Evolutionary conservation across 345 rosid genomes (phyloP).

Genomic region (Citrus trifoliata): DNA sequence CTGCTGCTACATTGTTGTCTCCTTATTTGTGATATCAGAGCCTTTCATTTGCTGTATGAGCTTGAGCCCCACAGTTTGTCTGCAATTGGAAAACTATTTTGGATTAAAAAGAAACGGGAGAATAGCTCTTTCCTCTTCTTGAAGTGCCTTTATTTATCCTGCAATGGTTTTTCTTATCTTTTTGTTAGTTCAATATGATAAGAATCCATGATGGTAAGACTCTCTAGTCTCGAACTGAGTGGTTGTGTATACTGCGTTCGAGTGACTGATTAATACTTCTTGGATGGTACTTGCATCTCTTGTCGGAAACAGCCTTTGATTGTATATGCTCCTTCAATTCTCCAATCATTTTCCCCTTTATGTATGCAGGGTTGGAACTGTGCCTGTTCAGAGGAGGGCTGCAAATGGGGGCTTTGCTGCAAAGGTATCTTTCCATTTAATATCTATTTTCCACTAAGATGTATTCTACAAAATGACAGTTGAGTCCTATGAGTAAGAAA

Average conservation of each 20-base stretch:
- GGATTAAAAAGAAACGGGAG: conserved; percentile 14
- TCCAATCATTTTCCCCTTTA: conserved; percentile 6
- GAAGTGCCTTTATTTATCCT: conserved; percentile 15
- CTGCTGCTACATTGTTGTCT: conserved; percentile 12
- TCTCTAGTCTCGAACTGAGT: not conserved
- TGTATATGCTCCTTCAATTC: not conserved
- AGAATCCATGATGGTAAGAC: conserved; percentile 29
- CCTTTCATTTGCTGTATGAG: conserved; percentile 5
- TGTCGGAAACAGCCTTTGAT: conserved; percentile 5
- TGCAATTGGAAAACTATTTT: conserved; percentile 9
- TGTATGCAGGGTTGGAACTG: conserved; percentile 49
- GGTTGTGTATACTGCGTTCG: not conserved
- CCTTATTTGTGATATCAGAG: conserved; percentile 5
- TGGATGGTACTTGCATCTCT: not conserved
- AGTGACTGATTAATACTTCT: not conserved
- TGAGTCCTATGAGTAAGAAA: not conserved
- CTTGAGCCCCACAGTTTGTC: conserved; percentile 21
- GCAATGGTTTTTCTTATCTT: conserved; percentile 32
- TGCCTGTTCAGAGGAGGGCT: conserved; percentile 39
- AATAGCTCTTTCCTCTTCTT: conserved; percentile 7
- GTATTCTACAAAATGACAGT: not conserved
- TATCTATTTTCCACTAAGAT: not conserved
- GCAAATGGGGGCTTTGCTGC: conserved; percentile 32
- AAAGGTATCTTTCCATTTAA: conserved; percentile 47
- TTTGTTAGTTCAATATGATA: conserved; percentile 27